Conservation (phyloP, 163 green algal genomes). For the Chlorella variabilis region DNA sequence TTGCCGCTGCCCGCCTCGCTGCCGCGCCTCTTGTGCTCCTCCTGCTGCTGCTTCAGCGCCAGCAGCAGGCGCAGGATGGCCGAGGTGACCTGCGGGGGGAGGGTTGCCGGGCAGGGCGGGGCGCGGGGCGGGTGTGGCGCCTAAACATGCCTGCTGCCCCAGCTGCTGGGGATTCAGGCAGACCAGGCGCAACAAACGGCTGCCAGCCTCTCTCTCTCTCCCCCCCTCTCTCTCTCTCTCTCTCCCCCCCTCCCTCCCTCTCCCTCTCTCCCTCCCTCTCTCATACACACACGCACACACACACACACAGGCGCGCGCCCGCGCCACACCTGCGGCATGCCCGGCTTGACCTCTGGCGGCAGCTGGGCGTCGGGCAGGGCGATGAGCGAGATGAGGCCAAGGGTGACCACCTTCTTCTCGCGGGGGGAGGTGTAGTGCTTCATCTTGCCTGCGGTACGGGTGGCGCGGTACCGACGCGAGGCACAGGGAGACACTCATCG, state of each 20-base stretch:
- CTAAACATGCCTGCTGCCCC: too few species aligned
- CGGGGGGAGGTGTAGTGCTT: conserved; percentile 76
- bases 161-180: too few species aligned
- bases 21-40: conserved; percentile 36
- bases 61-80: conserved; percentile 74
- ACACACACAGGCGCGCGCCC: not conserved
- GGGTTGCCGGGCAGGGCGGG: too few species aligned
- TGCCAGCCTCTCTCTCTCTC: too few species aligned
- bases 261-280: too few species aligned
- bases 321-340: conserved; percentile 53
- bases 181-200: too few species aligned
- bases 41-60: conserved; percentile 72
- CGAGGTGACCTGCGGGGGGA: conserved; percentile 59
- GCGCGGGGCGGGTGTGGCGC: too few species aligned
- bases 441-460: conserved; percentile 28
- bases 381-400: conserved; percentile 84
- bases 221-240: too few species aligned
- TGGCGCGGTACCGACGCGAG: too few species aligned
- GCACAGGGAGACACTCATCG: not conserved
- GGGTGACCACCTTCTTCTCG: conserved; percentile 90
- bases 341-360: conserved; percentile 68
- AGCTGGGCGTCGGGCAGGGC: conserved; percentile 60
- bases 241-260: too few species aligned
- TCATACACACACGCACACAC: not conserved
- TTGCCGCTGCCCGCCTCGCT: conserved; percentile 24